Evolutionary conservation across 1,284 basidiomycete species (phyloP).

Genomic region (Lentinula novae-zelandiae): DNA sequence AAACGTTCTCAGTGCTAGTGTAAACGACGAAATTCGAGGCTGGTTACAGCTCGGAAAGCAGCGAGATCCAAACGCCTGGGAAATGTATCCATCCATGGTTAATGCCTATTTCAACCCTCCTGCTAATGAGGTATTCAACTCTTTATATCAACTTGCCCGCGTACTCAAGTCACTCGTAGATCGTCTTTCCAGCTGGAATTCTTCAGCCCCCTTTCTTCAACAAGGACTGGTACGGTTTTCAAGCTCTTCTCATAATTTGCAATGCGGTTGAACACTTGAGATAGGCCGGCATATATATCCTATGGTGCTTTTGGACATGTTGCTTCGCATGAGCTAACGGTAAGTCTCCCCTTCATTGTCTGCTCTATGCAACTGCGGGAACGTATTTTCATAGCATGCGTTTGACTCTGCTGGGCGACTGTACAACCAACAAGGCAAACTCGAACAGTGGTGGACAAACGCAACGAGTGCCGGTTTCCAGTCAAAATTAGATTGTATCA

Average conservation of each 20-base stretch:
- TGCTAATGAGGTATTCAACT: constrained; percentile 59
- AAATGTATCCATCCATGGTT: constrained; percentile 81
- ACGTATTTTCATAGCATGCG: constrained; percentile 60
- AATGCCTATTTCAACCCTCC: constrained; percentile 83
- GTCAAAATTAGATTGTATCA: constrained; percentile 82
- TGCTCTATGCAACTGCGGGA: not conserved
- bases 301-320: constrained; percentile 92
- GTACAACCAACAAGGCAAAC: constrained; percentile 77
- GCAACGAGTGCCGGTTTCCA: constrained; percentile 83
- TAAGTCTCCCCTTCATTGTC: constrained; percentile 28
- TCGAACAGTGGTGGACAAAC: constrained; percentile 88
- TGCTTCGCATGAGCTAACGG: constrained; percentile 86
- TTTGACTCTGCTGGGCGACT: constrained; percentile 90
- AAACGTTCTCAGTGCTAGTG: constrained; percentile 69
- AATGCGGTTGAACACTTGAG: not conserved
- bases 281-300: constrained; percentile 81
- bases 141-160: not conserved
- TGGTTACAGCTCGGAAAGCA: constrained; percentile 78
- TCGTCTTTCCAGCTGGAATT: constrained; percentile 97
- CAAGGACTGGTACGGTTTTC: constrained; percentile 62
- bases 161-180: constrained; percentile 43
- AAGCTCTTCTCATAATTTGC: not conserved
- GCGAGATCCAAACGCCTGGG: constrained; percentile 79
- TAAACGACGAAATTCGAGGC: constrained; percentile 54
- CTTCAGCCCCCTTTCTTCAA: constrained; percentile 92